A percentile compares a stretch with the other conserved stretches of the same genome.
Conservation (phyloP, 257 asterid genomes). For the Lycium barbarum region DNA sequence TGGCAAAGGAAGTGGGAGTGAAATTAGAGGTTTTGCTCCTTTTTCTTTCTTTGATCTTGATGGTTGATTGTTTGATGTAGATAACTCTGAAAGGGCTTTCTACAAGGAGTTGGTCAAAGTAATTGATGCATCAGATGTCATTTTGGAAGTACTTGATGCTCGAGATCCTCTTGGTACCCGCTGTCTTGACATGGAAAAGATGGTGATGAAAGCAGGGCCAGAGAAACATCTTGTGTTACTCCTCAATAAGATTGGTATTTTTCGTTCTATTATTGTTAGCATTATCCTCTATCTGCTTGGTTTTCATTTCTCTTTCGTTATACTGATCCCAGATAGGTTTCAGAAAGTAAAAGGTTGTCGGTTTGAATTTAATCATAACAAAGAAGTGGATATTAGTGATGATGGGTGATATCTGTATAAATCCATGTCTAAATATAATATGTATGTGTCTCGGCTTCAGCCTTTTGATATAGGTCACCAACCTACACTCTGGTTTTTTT, state of each 20-base stretch:
- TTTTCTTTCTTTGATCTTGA: constrained; percentile 18
- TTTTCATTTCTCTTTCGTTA: neutral
- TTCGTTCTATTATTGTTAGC: neutral
- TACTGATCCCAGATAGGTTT: neutral
- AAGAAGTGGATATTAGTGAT: neutral
- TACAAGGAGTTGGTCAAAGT: constrained; percentile 95
- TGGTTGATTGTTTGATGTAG: constrained; percentile 39
- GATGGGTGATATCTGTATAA: neutral
- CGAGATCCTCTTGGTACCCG: constrained; percentile 97
- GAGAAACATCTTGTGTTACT: constrained; percentile 89
- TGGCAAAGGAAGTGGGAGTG: neutral
- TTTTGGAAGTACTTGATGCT: constrained; percentile 96
- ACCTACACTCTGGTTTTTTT: neutral
- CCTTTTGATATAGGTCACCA: constrained; percentile 12
- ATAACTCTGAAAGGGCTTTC: constrained; percentile 78
- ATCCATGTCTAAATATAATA: neutral
- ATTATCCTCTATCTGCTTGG: constrained; percentile 9
- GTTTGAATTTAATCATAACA: neutral
- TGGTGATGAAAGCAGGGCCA: constrained; percentile 75
- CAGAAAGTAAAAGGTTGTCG: neutral
- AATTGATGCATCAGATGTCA: constrained; percentile 92
- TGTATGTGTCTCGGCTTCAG: neutral
- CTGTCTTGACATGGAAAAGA: constrained; percentile 88
- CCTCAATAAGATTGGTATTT: constrained; percentile 85
- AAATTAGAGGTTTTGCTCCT: neutral